Conservation (phyloP, 257 asterid genomes). For the Cordia subcordata region DNA sequence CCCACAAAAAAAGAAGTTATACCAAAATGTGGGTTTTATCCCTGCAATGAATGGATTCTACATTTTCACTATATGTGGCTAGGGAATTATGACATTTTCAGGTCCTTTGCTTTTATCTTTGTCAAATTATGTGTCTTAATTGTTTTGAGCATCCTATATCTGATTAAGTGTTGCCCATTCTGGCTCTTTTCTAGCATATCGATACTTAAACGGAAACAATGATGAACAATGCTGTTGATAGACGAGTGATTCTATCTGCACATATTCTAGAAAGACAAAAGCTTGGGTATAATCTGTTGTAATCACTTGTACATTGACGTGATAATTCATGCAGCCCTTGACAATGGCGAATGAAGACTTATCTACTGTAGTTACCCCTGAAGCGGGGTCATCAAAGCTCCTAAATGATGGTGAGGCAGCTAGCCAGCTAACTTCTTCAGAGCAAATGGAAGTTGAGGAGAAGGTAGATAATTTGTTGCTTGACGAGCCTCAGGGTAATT, state of each 20-base stretch:
- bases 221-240: too few relatives aligned
- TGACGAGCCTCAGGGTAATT: constrained; percentile 57
- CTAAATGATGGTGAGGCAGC: constrained; percentile 23
- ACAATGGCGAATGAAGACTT: constrained; percentile 19
- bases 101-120: too few relatives aligned
- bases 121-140: too few relatives aligned
- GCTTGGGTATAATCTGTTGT: background rate
- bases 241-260: background rate
- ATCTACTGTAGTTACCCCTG: constrained; percentile 12
- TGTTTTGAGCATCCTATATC: too few relatives aligned
- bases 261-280: background rate
- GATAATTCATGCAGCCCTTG: constrained; percentile 7
- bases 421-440: constrained; percentile 27
- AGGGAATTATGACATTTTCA: too few relatives aligned
- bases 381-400: constrained; percentile 35
- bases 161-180: too few relatives aligned
- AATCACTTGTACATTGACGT: background rate
- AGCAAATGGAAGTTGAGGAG: constrained; percentile 43
- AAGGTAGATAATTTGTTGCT: constrained; percentile 43
- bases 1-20: too few relatives aligned
- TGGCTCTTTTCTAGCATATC: too few relatives aligned
- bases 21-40: too few relatives aligned
- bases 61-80: too few relatives aligned
- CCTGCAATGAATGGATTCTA: too few relatives aligned
- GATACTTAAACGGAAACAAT: too few relatives aligned